A percentile compares a stretch with the other conserved stretches of the same genome.
phyloP scores from a whole-genome alignment of 2,329 filamentous ascomycete genomes.

The Thielaviopsis ethacetica region DNA sequence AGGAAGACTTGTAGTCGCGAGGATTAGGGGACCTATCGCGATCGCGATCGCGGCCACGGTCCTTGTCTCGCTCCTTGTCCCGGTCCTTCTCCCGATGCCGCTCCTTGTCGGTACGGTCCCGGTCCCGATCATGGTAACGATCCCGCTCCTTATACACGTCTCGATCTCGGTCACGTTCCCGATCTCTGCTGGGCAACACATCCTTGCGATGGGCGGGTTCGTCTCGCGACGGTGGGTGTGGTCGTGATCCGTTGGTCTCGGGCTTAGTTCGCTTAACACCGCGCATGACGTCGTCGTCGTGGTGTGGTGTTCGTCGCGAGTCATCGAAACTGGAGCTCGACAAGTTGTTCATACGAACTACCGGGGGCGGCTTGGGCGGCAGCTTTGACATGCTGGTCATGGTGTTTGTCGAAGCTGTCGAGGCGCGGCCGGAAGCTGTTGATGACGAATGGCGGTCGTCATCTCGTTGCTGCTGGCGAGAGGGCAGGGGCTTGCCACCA shows the following conservation, averaged over 20 bases:
- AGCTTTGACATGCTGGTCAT: neutral
- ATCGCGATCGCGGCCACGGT: constrained; percentile 16
- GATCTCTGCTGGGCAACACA: neutral
- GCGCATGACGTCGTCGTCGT: neutral
- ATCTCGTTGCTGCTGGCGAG: neutral
- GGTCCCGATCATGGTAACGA: neutral
- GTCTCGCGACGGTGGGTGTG: neutral
- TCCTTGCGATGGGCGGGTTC: neutral
- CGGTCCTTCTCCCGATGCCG: neutral
- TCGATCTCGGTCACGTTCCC: constrained; percentile 1
- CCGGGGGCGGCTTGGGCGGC: neutral
- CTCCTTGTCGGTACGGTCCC: neutral
- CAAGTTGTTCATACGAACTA: neutral
- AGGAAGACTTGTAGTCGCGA: neutral
- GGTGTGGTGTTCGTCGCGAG: neutral
- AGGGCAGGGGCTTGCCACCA: neutral
- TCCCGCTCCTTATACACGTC: neutral
- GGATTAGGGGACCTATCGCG: neutral
- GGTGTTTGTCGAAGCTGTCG: neutral
- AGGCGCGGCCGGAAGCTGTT: neutral
- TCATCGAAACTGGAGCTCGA: neutral
- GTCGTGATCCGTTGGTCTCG: neutral
- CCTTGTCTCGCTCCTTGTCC: neutral
- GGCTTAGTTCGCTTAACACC: neutral
- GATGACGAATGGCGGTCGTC: neutral